A percentile compares a stretch with the other conserved stretches of the same genome.
Evolutionary conservation across 345 rosid genomes (phyloP).

Genomic region (Gossypium thurberi): DNA sequence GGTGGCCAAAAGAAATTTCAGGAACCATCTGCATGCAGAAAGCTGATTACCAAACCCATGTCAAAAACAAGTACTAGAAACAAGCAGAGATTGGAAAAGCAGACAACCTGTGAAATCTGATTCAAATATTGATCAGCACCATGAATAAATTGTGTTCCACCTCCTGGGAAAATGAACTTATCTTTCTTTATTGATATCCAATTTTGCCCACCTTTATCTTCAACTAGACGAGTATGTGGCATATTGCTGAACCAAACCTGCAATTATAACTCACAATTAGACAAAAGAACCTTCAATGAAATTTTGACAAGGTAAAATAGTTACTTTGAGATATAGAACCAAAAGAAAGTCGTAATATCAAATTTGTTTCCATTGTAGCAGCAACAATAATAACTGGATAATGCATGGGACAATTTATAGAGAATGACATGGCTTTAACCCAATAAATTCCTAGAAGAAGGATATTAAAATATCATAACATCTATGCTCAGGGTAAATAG

Average conservation of each 20-base stretch:
- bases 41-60: slow-evolving; percentile 16
- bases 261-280: background rate
- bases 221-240: slow-evolving; percentile 39
- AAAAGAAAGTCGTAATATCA: background rate
- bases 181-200: slow-evolving; percentile 40
- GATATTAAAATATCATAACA: background rate
- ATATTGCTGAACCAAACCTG: slow-evolving; percentile 61
- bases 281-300: background rate
- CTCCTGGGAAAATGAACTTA: slow-evolving; percentile 44
- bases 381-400: background rate
- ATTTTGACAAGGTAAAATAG: background rate
- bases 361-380: background rate
- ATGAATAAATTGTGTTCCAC: slow-evolving; percentile 39
- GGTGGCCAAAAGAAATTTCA: slow-evolving; percentile 46
- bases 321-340: background rate
- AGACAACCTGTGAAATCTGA: slow-evolving; percentile 47
- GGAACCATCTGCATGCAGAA: slow-evolving; percentile 47
- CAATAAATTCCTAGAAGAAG: background rate
- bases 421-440: background rate
- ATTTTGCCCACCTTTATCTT: slow-evolving; percentile 45
- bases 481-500: background rate
- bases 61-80: background rate
- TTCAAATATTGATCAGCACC: slow-evolving; percentile 53
- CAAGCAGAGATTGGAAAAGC: background rate
- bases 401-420: background rate